Conservation (phyloP, 345 rosid genomes). For the Carallia brachiata region DNA sequence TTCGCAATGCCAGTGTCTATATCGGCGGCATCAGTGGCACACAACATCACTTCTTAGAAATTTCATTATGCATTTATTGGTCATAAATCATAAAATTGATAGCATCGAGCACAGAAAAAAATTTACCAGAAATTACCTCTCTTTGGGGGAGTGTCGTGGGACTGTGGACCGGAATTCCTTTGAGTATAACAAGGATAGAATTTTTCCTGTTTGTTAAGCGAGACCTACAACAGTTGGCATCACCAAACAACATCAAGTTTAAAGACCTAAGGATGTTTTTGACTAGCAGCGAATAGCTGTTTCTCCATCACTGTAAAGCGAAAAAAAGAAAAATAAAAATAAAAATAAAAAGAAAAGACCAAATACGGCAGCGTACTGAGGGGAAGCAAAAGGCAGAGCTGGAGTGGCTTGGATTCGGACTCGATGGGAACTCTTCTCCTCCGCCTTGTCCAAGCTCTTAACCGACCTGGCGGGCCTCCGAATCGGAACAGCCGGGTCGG, state of each 20-base stretch:
- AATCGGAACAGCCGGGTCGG: conserved; percentile 58
- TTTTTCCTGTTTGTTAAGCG: conserved; percentile 70
- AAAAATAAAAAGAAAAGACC: neutral
- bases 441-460: conserved; percentile 44
- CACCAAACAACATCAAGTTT: neutral
- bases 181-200: conserved; percentile 81
- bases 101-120: neutral
- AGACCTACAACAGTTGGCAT: conserved; percentile 43
- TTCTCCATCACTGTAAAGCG: too few relatives aligned
- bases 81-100: too few relatives aligned
- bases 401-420: conserved; percentile 56
- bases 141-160: conserved; percentile 85
- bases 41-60: conserved; percentile 15
- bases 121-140: conserved; percentile 49
- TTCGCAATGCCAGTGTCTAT: conserved; percentile 97
- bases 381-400: conserved; percentile 72
- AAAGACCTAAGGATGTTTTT: neutral
- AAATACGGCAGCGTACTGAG: conserved; percentile 48
- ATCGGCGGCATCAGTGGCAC: conserved; percentile 13
- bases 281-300: neutral
- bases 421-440: conserved; percentile 53
- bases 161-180: conserved; percentile 81
- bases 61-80: too few relatives aligned
- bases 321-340: too few relatives aligned
- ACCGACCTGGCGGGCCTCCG: conserved; percentile 36